Evolutionary conservation across 2,329 filamentous ascomycete species (phyloP), one percentile per base, ranked within the genome.

Genomic region (Microcera coccophila): DNA sequence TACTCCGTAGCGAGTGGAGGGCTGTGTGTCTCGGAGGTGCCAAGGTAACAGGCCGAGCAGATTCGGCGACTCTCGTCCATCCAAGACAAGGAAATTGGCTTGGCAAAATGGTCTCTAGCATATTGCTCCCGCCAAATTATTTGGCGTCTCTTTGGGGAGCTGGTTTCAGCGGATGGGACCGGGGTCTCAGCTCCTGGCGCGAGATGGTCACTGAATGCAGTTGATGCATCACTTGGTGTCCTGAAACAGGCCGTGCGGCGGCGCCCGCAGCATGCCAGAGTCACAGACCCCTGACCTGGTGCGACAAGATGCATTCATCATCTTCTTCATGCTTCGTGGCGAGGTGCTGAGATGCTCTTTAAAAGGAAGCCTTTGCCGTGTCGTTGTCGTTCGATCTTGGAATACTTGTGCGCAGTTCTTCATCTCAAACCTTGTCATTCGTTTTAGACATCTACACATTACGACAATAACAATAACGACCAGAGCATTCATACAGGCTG

Each of bases 391-490:
- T n/a, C n/a, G n/a, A n/a, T n/a, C n/a, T n/a, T n/a, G n/a, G n/a
- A n/a, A n/a, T n/a, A n/a, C n/a, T n/a, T n/a, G n/a, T n/a, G n/a
- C n/a, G n/a, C n/a, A n/a, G n/a, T n/a, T n/a, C n/a, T n/a, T n/a
- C n/a, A n/a, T n/a, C n/a, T n/a, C n/a, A 32, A 32, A 17, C 29
- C 29, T 32, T 49, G 46, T 45, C 48, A 45, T 45, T 43, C 41
- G 39, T 40, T 49, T n/a, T 42, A 36, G 37, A 39, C 24, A 38
- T n/a, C n/a, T 26, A 26, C 12, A n/a, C n/a, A n/a, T n/a, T n/a
- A n/a, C n/a, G n/a, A n/a, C n/a, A n/a, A n/a, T n/a, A n/a, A n/a
- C n/a, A n/a, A n/a, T n/a, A n/a, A n/a, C n/a, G n/a, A n/a, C n/a
- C n/a, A n/a, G n/a, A n/a, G n/a, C n/a, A n/a, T n/a, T n/a, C n/a